A percentile compares a stretch with the other conserved stretches of the same genome.
phyloP scores from a whole-genome alignment of 768 basidiomycete species.

The Rhizopogon sp. region DNA sequence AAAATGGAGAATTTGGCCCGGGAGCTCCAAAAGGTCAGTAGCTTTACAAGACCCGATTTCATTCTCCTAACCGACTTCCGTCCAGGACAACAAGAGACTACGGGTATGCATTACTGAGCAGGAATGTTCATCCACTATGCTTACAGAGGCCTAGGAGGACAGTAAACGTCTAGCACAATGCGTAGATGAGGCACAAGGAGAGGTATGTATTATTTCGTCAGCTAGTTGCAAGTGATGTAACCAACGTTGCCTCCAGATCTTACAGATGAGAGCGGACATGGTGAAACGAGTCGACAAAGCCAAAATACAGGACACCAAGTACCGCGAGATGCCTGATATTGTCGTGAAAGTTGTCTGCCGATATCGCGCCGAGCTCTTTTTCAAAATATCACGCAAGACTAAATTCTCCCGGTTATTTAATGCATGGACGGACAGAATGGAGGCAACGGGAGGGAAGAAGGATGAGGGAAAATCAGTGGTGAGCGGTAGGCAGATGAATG shows the following conservation, averaged over 20 bases:
- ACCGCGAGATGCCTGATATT: slow-evolving; percentile 83
- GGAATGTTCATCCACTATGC: slow-evolving; percentile 10
- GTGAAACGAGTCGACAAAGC: slow-evolving; percentile 76
- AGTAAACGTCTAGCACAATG: slow-evolving; percentile 74
- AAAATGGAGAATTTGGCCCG: slow-evolving; percentile 89
- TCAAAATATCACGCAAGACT: slow-evolving; percentile 89
- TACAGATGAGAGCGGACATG: slow-evolving; percentile 80
- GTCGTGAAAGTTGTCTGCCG: slow-evolving; percentile 86
- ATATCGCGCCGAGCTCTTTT: slow-evolving; percentile 87
- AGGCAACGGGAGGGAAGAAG: slow-evolving; percentile 48
- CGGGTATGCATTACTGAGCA: slow-evolving; percentile 47
- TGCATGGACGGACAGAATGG: slow-evolving; percentile 90
- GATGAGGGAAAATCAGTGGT: slow-evolving; percentile 26
- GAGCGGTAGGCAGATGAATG: slow-evolving; percentile 36
- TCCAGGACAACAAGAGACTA: slow-evolving; percentile 83
- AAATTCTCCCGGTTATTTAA: slow-evolving; percentile 79
- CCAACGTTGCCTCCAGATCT: slow-evolving; percentile 40
- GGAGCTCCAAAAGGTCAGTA: slow-evolving; percentile 77
- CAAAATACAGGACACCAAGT: slow-evolving; percentile 74
- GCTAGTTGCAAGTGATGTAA: neutral
- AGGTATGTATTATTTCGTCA: slow-evolving; percentile 38
- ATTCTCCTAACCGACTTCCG: slow-evolving; percentile 9
- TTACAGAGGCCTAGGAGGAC: slow-evolving; percentile 57
- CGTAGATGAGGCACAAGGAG: slow-evolving; percentile 84
- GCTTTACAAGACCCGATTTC: slow-evolving; percentile 4